Evolutionary conservation across 2,329 filamentous ascomycete species (phyloP).

Genomic region (Trichoderma harzianum): DNA sequence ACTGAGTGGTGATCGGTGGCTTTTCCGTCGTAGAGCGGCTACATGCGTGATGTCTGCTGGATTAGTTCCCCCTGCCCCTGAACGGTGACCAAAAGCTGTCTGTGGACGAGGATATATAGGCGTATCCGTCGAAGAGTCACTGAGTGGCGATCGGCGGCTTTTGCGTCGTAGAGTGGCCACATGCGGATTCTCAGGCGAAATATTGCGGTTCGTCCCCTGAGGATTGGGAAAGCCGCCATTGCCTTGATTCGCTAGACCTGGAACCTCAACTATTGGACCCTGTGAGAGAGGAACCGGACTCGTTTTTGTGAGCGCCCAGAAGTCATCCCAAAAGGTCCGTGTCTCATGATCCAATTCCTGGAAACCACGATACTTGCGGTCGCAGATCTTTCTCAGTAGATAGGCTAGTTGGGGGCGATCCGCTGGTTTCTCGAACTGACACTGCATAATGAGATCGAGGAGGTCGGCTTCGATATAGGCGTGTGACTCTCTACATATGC

Average conservation of each 20-base stretch:
- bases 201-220: background rate
- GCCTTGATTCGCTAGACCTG: background rate
- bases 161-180: background rate
- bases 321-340: conserved; percentile 22
- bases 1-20: background rate
- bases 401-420: conserved; percentile 27
- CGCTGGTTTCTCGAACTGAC: conserved; percentile 27
- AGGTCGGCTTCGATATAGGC: conserved; percentile 24
- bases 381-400: conserved; percentile 22
- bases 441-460: conserved; percentile 24
- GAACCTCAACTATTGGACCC: background rate
- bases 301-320: conserved; percentile 14
- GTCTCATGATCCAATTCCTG: conserved; percentile 19
- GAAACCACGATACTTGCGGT: conserved; percentile 24
- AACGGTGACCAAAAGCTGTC: background rate
- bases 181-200: background rate
- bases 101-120: background rate
- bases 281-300: background rate
- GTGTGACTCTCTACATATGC: conserved; percentile 17
- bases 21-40: background rate
- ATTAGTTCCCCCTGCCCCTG: background rate
- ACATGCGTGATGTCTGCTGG: background rate
- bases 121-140: background rate
- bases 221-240: background rate
- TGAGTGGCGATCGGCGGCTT: background rate